A percentile compares a stretch with the other conserved stretches of the same genome.
Evolutionary conservation across 352 stramenopile genomes (phyloP).

Genomic region (Ophiocytium majus): DNA sequence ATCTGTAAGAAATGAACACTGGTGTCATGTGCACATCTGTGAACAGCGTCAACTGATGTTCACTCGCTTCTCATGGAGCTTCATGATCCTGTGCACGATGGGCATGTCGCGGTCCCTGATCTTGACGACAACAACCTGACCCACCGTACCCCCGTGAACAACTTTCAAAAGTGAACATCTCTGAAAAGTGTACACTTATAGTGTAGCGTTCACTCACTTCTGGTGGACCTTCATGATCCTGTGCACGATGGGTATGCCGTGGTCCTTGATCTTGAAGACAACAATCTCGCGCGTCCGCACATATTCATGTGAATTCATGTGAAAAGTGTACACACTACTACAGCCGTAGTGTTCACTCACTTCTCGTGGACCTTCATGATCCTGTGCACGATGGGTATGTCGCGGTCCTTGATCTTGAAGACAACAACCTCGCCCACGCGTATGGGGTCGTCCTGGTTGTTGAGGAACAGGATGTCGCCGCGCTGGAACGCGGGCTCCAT

Average conservation of each 20-base stretch:
- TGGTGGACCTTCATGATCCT: slow-evolving; percentile 94
- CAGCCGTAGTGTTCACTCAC: no score
- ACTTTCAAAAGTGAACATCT: no score
- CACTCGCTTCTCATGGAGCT: slow-evolving; percentile 83
- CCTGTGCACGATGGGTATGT: slow-evolving; percentile 98
- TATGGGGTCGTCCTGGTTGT: slow-evolving; percentile 80
- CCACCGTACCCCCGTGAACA: no score
- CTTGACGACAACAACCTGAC: no score
- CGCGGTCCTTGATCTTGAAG: slow-evolving; percentile 94
- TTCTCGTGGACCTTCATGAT: slow-evolving; percentile 93
- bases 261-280: no score
- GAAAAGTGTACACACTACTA: no score
- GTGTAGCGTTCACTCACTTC: slow-evolving; percentile 65
- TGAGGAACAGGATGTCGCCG: slow-evolving; percentile 97
- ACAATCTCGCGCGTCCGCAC: no score
- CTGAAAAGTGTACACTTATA: no score
- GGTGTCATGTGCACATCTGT: no score
- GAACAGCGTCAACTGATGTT: no score
- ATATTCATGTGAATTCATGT: no score
- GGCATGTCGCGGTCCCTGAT: slow-evolving; percentile 97
- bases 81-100: slow-evolving; percentile 97
- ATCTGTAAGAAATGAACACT: no score
- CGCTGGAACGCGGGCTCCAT: slow-evolving; percentile 99
- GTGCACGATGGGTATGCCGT: slow-evolving; percentile 98
- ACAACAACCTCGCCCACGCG: slow-evolving; percentile 84